Evolutionary conservation across 2,329 filamentous ascomycete genomes (phyloP), one percentile per base, ranked within the genome.

Genomic region (Simplicillium aogashimaense): DNA sequence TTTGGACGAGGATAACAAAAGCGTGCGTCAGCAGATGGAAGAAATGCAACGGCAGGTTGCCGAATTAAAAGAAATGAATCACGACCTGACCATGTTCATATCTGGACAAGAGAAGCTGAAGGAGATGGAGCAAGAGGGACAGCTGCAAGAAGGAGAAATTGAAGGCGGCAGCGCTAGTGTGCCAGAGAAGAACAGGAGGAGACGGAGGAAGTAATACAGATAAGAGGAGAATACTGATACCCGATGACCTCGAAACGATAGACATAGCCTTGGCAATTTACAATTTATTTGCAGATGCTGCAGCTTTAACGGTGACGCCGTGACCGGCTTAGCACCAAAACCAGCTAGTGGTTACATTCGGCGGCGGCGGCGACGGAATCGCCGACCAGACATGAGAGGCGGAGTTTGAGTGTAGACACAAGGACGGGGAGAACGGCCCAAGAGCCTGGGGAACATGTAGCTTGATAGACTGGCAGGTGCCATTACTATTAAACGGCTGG

Each of bases 11-110:
- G 79, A 86, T 50, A 63, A 81, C 7, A 70, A 72, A 42, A 65
- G 48, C 15, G 60, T 86, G 14, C 68, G 73, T 33, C 68, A 67
- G 43, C 72, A 82, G 55, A 60, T 81, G 2, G 67, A 68, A 18
- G 68, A 67, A 32, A 60, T 84, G 4, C 74, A 74, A 50, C 55
- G 51, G 12, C 77, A 87, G 58, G 83, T 85, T 48, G 71, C 66
- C 31, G 87, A 94, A 49, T 63, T 95, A 34, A 77, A 80, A 48
- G 88, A 94, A 58, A 83, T 88, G 70, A 94, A 95, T 55, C 75
- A 84, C 12, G 90, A 95, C 57, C 57, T 95, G 56, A 80, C 72
- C 38, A 89, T 94, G 72, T 94, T 90, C 54, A 90, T 95, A 44
- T 85, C 79, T 15, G 83, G 86, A 0, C 78, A 84, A 59, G 80